Percentiles rank a stretch among this genome's conserved stretches.
These are phyloP conservation scores for Orbilia quercus DNA, from an alignment of 2,329 filamentous ascomycete genomes.

Conservation along the genomic window DNA sequence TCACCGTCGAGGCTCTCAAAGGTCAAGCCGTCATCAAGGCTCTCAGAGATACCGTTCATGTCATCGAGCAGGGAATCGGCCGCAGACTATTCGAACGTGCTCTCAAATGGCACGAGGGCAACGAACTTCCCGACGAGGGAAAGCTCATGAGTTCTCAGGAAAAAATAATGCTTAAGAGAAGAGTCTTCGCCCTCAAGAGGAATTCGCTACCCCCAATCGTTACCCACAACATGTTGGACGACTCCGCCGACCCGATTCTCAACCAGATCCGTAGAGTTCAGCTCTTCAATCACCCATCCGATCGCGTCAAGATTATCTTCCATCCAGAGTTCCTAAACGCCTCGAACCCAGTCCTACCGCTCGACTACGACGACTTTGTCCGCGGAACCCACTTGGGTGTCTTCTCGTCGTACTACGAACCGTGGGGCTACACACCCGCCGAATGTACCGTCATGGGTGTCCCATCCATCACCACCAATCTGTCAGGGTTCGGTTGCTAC, in stretches of 20 bases:
- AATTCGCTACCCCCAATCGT: slow-evolving; percentile 91
- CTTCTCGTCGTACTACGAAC: slow-evolving; percentile 98
- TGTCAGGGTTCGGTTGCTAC: slow-evolving; percentile 98
- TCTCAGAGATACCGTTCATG: slow-evolving; percentile 87
- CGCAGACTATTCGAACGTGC: slow-evolving; percentile 95
- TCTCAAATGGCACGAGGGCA: slow-evolving; percentile 93
- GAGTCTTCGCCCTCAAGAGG: slow-evolving; percentile 96
- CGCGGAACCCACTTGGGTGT: slow-evolving; percentile 95
- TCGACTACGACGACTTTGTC: slow-evolving; percentile 99
- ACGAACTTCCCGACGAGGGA: slow-evolving; percentile 93
- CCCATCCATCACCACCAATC: slow-evolving; percentile 95
- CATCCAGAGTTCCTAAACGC: slow-evolving; percentile 98
- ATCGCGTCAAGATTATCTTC: slow-evolving; percentile 97
- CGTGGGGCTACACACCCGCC: slow-evolving; percentile 97
- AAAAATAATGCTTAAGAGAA: slow-evolving; percentile 87
- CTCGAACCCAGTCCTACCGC: slow-evolving; percentile 89
- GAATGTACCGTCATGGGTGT: slow-evolving; percentile 99
- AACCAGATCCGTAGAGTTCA: slow-evolving; percentile 96
- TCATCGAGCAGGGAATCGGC: slow-evolving; percentile 91
- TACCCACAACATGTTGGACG: slow-evolving; percentile 97
- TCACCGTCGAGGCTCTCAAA: slow-evolving; percentile 94
- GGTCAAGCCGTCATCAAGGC: slow-evolving; percentile 98
- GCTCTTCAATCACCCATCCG: slow-evolving; percentile 93
- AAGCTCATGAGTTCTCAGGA: slow-evolving; percentile 92
- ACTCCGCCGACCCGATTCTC: slow-evolving; percentile 89